A percentile compares a stretch with the other conserved stretches of the same genome.
Conservation (phyloP, 2,329 filamentous ascomycete species). For the Ophiostoma australiae region DNA sequence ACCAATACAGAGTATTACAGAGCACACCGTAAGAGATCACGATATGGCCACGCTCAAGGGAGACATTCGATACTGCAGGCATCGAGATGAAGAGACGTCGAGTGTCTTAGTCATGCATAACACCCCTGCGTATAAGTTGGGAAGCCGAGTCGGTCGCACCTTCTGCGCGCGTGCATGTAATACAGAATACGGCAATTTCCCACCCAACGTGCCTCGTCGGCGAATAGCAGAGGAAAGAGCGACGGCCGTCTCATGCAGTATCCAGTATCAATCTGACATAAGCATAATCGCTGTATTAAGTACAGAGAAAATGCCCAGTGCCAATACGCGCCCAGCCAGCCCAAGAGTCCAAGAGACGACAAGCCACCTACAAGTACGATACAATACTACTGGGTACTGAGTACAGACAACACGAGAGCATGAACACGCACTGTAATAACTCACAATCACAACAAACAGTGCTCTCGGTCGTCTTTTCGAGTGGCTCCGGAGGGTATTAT, state of each 20-base stretch:
- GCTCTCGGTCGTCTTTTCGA: constrained; percentile 3
- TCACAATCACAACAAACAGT: background rate
- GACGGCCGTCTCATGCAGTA: background rate
- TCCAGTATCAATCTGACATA: background rate
- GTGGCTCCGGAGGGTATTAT: constrained; percentile 20
- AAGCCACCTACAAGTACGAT: background rate
- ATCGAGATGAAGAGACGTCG: constrained; percentile 2
- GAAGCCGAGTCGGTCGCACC: constrained; percentile 2
- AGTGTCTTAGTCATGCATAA: constrained; percentile 6
- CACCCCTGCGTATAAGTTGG: constrained; percentile 2
- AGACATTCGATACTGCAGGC: background rate
- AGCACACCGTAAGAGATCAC: background rate
- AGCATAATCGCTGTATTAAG: background rate
- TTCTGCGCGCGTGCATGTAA: background rate
- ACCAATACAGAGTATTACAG: too few relatives aligned
- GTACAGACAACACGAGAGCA: background rate
- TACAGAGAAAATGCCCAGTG: background rate
- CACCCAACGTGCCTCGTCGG: background rate
- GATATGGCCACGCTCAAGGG: background rate
- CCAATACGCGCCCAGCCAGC: background rate
- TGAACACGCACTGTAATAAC: background rate
- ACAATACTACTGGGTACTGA: background rate
- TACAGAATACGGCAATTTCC: background rate
- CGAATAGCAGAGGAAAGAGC: background rate
- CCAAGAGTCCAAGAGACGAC: background rate